Evolutionary conservation across 2,329 filamentous ascomycete genomes (phyloP).

Genomic region (Pestalotiopsis sp.): DNA sequence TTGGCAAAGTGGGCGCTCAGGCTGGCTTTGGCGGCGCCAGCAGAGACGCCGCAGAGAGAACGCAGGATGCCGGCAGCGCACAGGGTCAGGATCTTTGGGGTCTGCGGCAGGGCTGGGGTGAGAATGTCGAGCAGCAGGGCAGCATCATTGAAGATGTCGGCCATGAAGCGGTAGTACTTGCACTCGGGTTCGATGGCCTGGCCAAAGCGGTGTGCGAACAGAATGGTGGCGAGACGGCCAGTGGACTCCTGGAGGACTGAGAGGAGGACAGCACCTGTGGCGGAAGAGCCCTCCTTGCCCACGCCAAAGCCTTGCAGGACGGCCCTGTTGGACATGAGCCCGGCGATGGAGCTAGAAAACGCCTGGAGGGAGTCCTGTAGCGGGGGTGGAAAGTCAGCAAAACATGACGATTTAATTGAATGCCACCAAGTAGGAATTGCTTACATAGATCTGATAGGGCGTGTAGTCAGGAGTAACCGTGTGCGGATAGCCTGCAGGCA

Average conservation of each 20-base stretch:
- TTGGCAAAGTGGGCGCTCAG: constrained; percentile 90
- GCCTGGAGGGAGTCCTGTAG: constrained; percentile 74
- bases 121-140: constrained; percentile 86
- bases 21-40: constrained; percentile 86
- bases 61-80: constrained; percentile 54
- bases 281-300: constrained; percentile 76
- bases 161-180: constrained; percentile 85
- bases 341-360: constrained; percentile 81
- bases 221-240: constrained; percentile 80
- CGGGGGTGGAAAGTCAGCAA: constrained; percentile 6
- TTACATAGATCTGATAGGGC: constrained; percentile 62
- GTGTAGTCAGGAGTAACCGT: constrained; percentile 86
- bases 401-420: neutral
- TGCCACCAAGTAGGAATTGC: constrained; percentile 12
- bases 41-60: constrained; percentile 83
- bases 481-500: constrained; percentile 86
- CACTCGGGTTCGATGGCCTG: constrained; percentile 86
- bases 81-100: constrained; percentile 52
- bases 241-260: constrained; percentile 82
- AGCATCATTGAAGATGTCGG: constrained; percentile 86
- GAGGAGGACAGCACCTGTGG: constrained; percentile 79
- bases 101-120: constrained; percentile 69
- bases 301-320: constrained; percentile 82
- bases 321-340: constrained; percentile 78
- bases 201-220: constrained; percentile 82